phyloP scores from a whole-genome alignment of 768 basidiomycete species.

The Thelephora ganbajun region DNA sequence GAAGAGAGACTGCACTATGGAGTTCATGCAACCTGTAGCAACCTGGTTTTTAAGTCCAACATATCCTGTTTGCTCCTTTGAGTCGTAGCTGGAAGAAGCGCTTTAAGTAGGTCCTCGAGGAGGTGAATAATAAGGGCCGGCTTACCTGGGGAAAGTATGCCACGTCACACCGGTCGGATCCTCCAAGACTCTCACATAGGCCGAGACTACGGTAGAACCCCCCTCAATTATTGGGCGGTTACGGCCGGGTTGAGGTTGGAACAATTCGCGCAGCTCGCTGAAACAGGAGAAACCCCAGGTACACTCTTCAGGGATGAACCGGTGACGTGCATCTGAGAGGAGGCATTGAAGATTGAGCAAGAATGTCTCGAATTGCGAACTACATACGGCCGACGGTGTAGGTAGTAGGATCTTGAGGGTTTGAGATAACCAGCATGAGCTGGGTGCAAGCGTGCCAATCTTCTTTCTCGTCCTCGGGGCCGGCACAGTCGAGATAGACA shows the following conservation, averaged over 20 bases:
- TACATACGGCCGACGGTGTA: slow-evolving; percentile 91
- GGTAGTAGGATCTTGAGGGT: too few relatives aligned
- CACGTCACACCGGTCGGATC: slow-evolving; percentile 97
- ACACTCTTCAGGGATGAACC: slow-evolving; percentile 97
- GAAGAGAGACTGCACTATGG: too few relatives aligned
- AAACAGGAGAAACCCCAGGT: too few relatives aligned
- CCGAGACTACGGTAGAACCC: too few relatives aligned
- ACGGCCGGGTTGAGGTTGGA: too few relatives aligned
- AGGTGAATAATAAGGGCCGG: neutral
- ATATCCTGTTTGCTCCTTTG: slow-evolving; percentile 91
- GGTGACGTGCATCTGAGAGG: slow-evolving; percentile 85
- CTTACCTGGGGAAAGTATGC: slow-evolving; percentile 99
- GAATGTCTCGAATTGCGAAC: neutral
- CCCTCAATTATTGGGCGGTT: too few relatives aligned
- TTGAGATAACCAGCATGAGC: slow-evolving; percentile 96
- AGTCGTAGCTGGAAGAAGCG: too few relatives aligned
- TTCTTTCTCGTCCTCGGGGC: slow-evolving; percentile 92
- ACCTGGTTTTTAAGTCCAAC: slow-evolving; percentile 99
- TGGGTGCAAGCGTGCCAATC: slow-evolving; percentile 99
- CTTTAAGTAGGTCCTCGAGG: neutral
- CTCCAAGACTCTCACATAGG: too few relatives aligned
- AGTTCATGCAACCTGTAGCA: slow-evolving; percentile 99
- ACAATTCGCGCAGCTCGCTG: too few relatives aligned
- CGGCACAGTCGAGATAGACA: slow-evolving; percentile 97
- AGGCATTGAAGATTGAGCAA: slow-evolving; percentile 3